Percentiles rank a stretch among this genome's conserved stretches.
These are phyloP conservation scores for Rhamnella rubrinervis DNA, from an alignment of 331 rosid genomes.

Conservation along the genomic window DNA sequence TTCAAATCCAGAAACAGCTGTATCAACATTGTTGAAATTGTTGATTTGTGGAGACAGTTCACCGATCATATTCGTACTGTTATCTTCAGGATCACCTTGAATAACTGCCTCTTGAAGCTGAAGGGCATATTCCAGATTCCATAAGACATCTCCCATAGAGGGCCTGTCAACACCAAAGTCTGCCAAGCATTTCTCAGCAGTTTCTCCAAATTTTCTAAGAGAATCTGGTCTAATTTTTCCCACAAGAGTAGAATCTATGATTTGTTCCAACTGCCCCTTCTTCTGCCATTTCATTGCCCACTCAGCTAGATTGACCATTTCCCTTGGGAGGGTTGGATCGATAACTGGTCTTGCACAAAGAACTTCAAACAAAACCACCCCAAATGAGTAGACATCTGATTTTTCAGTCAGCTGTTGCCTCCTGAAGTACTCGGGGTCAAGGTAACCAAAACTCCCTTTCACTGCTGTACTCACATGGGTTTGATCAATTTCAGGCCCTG, in stretches of 20 bases:
- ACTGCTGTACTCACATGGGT: conserved; percentile 82
- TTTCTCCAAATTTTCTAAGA: conserved; percentile 71
- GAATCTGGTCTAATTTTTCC: conserved; percentile 73
- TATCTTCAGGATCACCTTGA: conserved; percentile 70
- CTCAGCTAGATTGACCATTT: conserved; percentile 79
- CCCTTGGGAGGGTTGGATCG: conserved; percentile 74
- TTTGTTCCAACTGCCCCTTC: conserved; percentile 62
- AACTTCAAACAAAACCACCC: conserved; percentile 74
- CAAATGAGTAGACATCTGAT: conserved; percentile 78
- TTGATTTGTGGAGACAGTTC: conserved; percentile 69
- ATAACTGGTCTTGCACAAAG: conserved; percentile 81
- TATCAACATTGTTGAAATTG: conserved; percentile 36
- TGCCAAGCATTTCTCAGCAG: conserved; percentile 79
- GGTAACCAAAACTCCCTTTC: conserved; percentile 84
- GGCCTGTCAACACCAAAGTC: conserved; percentile 76
- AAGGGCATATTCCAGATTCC: conserved; percentile 86
- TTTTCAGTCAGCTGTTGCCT: conserved; percentile 78
- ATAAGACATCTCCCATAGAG: conserved; percentile 80
- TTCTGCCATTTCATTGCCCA: conserved; percentile 85
- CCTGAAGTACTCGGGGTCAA: conserved; percentile 79
- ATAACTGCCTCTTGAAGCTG: conserved; percentile 73
- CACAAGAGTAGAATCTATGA: conserved; percentile 54
- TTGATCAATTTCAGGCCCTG: conserved; percentile 73
- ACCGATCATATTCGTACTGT: conserved; percentile 73
- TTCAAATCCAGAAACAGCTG: conserved; percentile 42